A percentile compares a stretch with the other conserved stretches of the same genome.
These are phyloP conservation scores for Ophiostoma novo-ulmi DNA, from an alignment of 2,329 filamentous ascomycete genomes.

Conservation along the genomic window DNA sequence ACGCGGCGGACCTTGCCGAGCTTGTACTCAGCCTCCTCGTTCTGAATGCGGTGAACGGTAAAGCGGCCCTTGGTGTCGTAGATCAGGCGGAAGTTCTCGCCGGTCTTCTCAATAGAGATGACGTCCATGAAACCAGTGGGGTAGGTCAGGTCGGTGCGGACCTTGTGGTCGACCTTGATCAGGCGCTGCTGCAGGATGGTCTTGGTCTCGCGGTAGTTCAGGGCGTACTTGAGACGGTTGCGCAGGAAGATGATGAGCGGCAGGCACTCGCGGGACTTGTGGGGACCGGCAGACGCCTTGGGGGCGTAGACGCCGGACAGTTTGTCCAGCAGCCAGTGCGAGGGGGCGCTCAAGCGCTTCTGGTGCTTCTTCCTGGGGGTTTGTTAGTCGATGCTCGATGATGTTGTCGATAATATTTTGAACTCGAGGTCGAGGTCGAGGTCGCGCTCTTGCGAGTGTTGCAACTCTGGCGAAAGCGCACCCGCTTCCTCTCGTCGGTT, in stretches of 20 bases:
- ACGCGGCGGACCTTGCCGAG: constrained; percentile 99
- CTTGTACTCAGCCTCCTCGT: constrained; percentile 99
- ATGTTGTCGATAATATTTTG: not conserved
- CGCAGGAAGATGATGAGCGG: constrained; percentile 98
- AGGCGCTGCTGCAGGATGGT: constrained; percentile 99
- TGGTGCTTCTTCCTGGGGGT: constrained; percentile 91
- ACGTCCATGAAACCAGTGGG: constrained; percentile 99
- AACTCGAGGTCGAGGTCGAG: not conserved
- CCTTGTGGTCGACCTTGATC: constrained; percentile 99
- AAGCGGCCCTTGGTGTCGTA: constrained; percentile 99
- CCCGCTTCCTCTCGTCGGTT: not conserved
- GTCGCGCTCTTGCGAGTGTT: not conserved
- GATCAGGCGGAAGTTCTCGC: constrained; percentile 99
- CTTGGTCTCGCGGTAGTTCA: constrained; percentile 97
- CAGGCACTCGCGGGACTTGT: constrained; percentile 99
- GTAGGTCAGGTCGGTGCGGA: constrained; percentile 97
- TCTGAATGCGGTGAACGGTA: constrained; percentile 98
- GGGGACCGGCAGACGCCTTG: constrained; percentile 74
- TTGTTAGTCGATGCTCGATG: constrained; percentile 15
- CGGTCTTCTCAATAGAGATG: constrained; percentile 98
- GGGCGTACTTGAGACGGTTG: constrained; percentile 96
- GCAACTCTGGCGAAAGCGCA: not conserved
- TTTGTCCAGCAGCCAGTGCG: constrained; percentile 99
- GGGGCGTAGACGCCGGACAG: constrained; percentile 84
- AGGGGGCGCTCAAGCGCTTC: constrained; percentile 98